Conservation (phyloP, 2,329 filamentous ascomycete genomes). For the Colletotrichum kahawae region DNA sequence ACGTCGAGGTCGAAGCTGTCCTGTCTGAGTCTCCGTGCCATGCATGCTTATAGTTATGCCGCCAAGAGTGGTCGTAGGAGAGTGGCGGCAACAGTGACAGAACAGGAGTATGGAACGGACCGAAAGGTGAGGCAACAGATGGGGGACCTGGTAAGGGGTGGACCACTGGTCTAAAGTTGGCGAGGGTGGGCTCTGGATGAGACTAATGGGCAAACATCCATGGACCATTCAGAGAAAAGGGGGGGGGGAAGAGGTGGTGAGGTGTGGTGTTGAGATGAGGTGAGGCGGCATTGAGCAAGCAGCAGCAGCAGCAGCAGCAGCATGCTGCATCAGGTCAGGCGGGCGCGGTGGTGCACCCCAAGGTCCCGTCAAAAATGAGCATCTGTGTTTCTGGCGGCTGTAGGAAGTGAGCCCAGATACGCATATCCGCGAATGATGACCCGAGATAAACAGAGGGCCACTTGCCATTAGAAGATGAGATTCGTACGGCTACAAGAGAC, state of each 20-base stretch:
- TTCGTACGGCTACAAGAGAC: background rate
- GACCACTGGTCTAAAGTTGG: background rate
- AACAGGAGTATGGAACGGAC: background rate
- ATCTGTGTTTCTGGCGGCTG: background rate
- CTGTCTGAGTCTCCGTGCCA: background rate
- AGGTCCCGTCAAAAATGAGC: background rate
- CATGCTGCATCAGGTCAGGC: background rate
- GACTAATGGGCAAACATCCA: background rate
- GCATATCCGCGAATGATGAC: background rate
- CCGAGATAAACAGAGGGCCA: background rate
- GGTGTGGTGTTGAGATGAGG: background rate
- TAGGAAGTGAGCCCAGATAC: constrained; percentile 2
- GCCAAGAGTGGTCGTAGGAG: background rate
- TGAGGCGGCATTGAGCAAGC: background rate
- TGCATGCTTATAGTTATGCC: background rate
- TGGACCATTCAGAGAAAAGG: background rate
- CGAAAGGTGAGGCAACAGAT: background rate
- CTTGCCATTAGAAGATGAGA: background rate
- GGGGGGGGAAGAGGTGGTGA: background rate
- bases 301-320: background rate
- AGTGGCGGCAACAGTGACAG: background rate
- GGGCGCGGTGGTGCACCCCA: background rate
- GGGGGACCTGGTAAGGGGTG: background rate
- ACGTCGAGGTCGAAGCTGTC: background rate
- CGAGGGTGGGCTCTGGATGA: background rate